phyloP scores from a whole-genome alignment of 305 asterid genomes.

The Petunia hybrid region DNA sequence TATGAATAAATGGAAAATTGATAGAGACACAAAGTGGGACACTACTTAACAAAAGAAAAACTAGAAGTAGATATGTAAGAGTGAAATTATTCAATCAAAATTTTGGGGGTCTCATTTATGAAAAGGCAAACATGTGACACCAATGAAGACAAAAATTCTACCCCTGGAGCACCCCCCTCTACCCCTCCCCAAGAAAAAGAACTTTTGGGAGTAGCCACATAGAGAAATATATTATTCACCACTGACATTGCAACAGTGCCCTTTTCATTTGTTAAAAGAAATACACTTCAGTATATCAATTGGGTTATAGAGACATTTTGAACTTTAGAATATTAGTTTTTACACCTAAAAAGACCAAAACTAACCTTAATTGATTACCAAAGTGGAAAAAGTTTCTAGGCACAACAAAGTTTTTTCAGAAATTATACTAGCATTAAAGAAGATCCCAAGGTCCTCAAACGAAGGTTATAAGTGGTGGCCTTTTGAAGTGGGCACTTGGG shows the following conservation, averaged over 20 bases:
- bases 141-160: conserved; percentile 30
- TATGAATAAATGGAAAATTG: background rate
- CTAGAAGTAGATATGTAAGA: background rate
- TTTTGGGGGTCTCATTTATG: background rate
- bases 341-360: conserved; percentile 10
- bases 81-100: conserved; percentile 9
- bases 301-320: background rate
- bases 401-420: background rate
- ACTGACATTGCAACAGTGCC: background rate
- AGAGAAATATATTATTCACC: background rate
- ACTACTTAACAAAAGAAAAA: background rate
- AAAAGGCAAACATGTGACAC: conserved; percentile 35
- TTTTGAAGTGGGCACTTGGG: background rate
- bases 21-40: background rate
- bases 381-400: background rate
- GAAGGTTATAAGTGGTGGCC: background rate
- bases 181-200: background rate
- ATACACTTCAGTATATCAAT: background rate
- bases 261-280: background rate
- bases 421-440: background rate
- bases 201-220: background rate
- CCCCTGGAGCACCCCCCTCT: too few species aligned
- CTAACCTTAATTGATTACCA: background rate
- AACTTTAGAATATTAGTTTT: background rate
- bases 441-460: background rate